phyloP scores from a whole-genome alignment of 441 rosid genomes.

The Pelargonium australe region DNA sequence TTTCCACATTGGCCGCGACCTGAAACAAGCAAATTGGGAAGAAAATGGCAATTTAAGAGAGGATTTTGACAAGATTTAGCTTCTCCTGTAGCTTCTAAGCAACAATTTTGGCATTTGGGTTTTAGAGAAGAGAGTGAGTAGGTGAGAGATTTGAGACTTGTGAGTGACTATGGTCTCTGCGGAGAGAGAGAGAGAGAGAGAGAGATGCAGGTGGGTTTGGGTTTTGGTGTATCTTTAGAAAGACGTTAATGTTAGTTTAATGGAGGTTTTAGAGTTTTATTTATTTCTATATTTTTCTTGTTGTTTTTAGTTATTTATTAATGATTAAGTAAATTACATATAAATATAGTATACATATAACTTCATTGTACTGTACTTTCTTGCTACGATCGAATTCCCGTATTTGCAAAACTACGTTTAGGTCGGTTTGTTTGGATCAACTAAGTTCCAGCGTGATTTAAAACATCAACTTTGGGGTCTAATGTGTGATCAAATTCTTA shows the following conservation, averaged over 20 bases:
- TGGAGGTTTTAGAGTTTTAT: background rate
- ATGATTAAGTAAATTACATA: no score
- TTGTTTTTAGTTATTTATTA: no score
- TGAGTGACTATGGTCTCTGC: conserved; percentile 3
- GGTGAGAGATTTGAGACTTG: conserved; percentile 27
- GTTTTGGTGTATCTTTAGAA: conserved; percentile 29
- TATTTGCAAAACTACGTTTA: no score
- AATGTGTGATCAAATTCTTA: no score
- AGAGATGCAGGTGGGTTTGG: conserved; percentile 27
- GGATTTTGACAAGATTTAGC: conserved; percentile 20
- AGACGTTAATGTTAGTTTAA: conserved; percentile 16
- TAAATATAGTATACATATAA: no score
- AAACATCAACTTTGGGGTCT: no score
- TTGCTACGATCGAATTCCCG: no score
- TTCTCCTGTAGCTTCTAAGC: conserved; percentile 12
- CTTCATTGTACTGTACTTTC: no score
- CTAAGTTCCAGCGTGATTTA: no score
- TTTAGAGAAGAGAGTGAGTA: conserved; percentile 13
- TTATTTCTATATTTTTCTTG: background rate
- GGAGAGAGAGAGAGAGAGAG: conserved; percentile 21
- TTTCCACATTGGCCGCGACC: background rate
- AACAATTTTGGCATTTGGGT: conserved; percentile 17
- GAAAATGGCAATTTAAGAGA: background rate
- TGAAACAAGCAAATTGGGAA: background rate
- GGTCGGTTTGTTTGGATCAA: no score